Evolutionary conservation across 805 yeast species (phyloP).

Genomic region (Candida broadrunensis): DNA sequence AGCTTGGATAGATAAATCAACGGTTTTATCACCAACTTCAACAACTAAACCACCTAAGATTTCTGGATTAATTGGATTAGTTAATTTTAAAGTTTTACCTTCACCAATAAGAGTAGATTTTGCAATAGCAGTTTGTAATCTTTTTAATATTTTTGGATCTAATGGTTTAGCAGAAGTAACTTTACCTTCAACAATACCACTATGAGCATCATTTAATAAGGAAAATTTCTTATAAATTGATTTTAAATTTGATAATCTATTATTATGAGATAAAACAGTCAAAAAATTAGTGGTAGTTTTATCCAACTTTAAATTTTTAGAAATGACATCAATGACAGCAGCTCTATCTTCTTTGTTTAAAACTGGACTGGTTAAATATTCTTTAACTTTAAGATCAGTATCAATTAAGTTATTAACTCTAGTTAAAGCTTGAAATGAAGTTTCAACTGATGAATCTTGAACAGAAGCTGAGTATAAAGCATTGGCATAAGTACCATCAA

Average conservation of each 20-base stretch:
- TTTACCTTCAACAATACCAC: conserved; percentile 89
- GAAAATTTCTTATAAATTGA: conserved; percentile 69
- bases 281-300: conserved; percentile 76
- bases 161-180: conserved; percentile 85
- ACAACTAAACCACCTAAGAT: conserved; percentile 95
- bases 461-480: conserved; percentile 92
- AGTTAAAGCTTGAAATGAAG: conserved; percentile 63
- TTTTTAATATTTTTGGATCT: conserved; percentile 74
- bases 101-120: conserved; percentile 78
- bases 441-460: conserved; percentile 71
- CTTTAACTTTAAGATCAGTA: conserved; percentile 61
- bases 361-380: conserved; percentile 77
- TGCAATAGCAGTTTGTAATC: conserved; percentile 74
- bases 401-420: conserved; percentile 53
- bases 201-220: conserved; percentile 80
- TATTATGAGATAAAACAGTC: conserved; percentile 86
- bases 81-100: conserved; percentile 80
- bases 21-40: conserved; percentile 95
- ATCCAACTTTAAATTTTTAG: conserved; percentile 52
- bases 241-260: conserved; percentile 74
- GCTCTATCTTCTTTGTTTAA: conserved; percentile 73
- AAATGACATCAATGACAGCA: conserved; percentile 61
- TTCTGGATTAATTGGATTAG: conserved; percentile 82
- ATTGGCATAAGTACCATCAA: conserved; percentile 96
- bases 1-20: conserved; percentile 83